Evolutionary conservation across 2,329 filamentous ascomycete genomes (phyloP), one percentile per base, ranked within the genome.

Genomic region (Aspergillus udagawae): DNA sequence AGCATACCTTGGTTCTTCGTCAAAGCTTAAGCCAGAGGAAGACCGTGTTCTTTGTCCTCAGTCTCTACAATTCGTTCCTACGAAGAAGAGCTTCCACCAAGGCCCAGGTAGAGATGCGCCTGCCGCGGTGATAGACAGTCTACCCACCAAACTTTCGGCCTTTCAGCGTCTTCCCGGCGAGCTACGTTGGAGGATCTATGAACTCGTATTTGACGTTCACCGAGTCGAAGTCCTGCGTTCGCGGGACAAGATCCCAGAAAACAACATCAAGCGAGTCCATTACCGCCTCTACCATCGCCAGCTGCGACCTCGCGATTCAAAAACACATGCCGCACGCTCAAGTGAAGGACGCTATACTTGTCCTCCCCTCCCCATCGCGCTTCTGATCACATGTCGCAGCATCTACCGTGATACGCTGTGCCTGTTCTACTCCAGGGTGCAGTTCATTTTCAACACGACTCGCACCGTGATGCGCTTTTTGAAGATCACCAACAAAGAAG

Each of bases 121-220:
- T 17, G 14, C n/a, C 41, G 6, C 10, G 25, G 49, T 47, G 42
- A 28, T 7, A 25, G 6, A 23, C 9, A 23, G 17, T 50, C 38
- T 54, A 56, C 38, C 38, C 49, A 4, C 32, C 17, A 58, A 55
- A 23, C 28, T 58, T 2, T 90, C 90, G 55, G 82, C 77, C 7
- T 89, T 92, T 70, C 79, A 91, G 57, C 77, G 82, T 29, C 76
- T 92, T 1, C 89, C 89, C 0, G 80, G 83, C 0, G 89, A 92
- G 68, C 72, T 92, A 29, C 86, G 89, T 7, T 77, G 88, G 58
- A 83, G 85, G 64, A 82, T 92, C 12, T 92, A 91, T 69, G 80
- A 79, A 42, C 78, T 85, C 63, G 80, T 86, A 61, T 87, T 91
- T 60, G 72, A 78, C 4, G 54, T 52, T 10, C 57, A 57, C 42